A percentile compares a stretch with the other conserved stretches of the same genome.
Conservation (phyloP, 2,329 filamentous ascomycete species). For the Monosporascus sp. region DNA sequence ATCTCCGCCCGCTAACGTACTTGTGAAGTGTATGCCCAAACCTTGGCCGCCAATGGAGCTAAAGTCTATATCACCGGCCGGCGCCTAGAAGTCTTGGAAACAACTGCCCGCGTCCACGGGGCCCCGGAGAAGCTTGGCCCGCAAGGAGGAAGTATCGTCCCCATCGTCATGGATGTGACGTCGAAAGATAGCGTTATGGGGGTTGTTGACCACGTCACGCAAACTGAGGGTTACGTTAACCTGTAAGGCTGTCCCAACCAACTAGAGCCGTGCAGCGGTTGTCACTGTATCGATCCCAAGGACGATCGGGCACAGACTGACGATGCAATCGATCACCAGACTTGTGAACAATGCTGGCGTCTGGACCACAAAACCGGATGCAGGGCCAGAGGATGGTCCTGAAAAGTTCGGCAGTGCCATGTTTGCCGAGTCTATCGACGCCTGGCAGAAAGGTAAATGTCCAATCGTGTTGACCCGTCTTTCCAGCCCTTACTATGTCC, state of each 20-base stretch:
- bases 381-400: constrained; percentile 15
- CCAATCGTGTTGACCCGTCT: background rate
- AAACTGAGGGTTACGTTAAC: constrained; percentile 48
- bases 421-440: constrained; percentile 17
- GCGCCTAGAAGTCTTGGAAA: constrained; percentile 38
- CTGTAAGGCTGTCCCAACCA: constrained; percentile 22
- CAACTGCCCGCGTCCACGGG: constrained; percentile 35
- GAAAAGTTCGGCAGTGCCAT: constrained; percentile 21
- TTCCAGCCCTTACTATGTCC: background rate
- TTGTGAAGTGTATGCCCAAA: constrained; percentile 37
- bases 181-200: constrained; percentile 44
- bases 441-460: constrained; percentile 17
- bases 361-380: constrained; percentile 16
- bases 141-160: constrained; percentile 41
- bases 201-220: constrained; percentile 45
- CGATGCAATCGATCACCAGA: too few relatives aligned
- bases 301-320: too few relatives aligned
- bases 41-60: constrained; percentile 39
- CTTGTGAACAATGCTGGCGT: constrained; percentile 52
- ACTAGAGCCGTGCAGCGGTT: constrained; percentile 9
- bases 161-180: constrained; percentile 40
- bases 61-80: constrained; percentile 35
- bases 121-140: constrained; percentile 32
- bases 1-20: background rate
- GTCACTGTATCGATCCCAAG: too few relatives aligned